Base-by-base conservation (phyloP, 768 basidiomycete species). In the Tricholoma flavovirens region DNA sequence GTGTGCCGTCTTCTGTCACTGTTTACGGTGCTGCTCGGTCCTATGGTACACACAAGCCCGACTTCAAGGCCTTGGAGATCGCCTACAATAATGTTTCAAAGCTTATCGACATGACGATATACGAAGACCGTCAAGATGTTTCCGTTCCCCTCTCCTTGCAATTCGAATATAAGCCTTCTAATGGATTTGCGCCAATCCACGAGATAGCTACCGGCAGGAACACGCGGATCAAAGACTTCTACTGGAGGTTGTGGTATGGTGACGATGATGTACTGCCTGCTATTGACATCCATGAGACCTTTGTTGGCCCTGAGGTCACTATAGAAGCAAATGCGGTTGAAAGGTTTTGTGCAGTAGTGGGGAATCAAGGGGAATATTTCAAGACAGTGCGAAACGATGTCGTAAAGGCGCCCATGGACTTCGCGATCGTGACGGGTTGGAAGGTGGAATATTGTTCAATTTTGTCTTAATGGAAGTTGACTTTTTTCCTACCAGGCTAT, bases 201-300 rank as follows among this genome's bases (percentile, higher is more conserved):
- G 97, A 98, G 69, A 73, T 96, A 56, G 82, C 84, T 4, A 78
- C 81, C 8, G 90, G 81, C 58, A 86, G 95, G 62, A 98, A 96
- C 75, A 77, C 77, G 54, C 84, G 90, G 59, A 95, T 98, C 76
- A 98, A 97, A 75, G 83, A 89, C 63, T 98, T 98, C 69, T 99
- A 99, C 77, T 99, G 97, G 97, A 87, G 87, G 68, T 74, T 98
- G 32, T 98, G 97, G 97, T 96, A 93, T 68, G 94, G 97, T 35
- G 93, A 93, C 66, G 77, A 90, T 58, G 82, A 88, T 62, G 69
- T 69, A 1, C 77, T 98, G 22, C 90, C 94, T 9, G 71, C 80
- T n/a, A 84, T 98, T 59, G 81, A 86, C 64, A 78, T 96, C 53
- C 82, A 81, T 50, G 89, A 90, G 60, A 88, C 81, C 12, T 96